Conservation (phyloP, 2,329 filamentous ascomycete species). For the Phoma sp. region DNA sequence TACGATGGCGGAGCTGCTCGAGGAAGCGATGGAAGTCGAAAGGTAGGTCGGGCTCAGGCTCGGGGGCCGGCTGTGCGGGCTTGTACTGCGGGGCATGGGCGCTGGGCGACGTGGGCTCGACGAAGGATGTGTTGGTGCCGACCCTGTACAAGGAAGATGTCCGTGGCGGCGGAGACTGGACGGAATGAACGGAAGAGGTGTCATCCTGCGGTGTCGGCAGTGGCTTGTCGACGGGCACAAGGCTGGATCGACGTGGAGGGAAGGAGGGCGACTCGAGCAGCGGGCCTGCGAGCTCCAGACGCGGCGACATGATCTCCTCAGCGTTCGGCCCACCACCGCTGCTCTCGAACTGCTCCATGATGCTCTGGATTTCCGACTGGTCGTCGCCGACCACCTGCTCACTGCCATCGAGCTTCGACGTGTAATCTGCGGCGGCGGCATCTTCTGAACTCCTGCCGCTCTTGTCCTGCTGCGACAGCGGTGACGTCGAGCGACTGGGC, state of each 20-base stretch:
- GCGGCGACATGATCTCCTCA: conserved; percentile 91
- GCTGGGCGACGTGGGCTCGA: conserved; percentile 41
- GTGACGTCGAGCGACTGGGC: conserved; percentile 49
- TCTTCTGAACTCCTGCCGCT: conserved; percentile 47
- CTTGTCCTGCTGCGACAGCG: conserved; percentile 46
- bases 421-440: conserved; percentile 46
- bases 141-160: conserved; percentile 44
- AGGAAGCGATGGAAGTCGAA: conserved; percentile 98
- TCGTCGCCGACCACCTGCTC: conserved; percentile 62
- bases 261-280: conserved; percentile 71
- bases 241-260: conserved; percentile 83
- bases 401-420: conserved; percentile 56
- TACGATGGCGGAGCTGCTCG: conserved; percentile 92
- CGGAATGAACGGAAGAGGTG: conserved; percentile 25
- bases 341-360: conserved; percentile 94
- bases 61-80: conserved; percentile 62
- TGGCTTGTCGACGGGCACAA: conserved; percentile 69
- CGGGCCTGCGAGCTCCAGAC: conserved; percentile 81
- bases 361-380: conserved; percentile 88
- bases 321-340: conserved; percentile 72
- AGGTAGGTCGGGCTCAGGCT: conserved; percentile 76
- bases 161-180: conserved; percentile 43
- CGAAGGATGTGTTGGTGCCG: conserved; percentile 38
- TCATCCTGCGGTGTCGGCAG: conserved; percentile 37
- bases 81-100: conserved; percentile 58